A percentile compares a stretch with the other conserved stretches of the same genome.
phyloP scores from a whole-genome alignment of 768 basidiomycete genomes.

The Lentinula detonsa region DNA sequence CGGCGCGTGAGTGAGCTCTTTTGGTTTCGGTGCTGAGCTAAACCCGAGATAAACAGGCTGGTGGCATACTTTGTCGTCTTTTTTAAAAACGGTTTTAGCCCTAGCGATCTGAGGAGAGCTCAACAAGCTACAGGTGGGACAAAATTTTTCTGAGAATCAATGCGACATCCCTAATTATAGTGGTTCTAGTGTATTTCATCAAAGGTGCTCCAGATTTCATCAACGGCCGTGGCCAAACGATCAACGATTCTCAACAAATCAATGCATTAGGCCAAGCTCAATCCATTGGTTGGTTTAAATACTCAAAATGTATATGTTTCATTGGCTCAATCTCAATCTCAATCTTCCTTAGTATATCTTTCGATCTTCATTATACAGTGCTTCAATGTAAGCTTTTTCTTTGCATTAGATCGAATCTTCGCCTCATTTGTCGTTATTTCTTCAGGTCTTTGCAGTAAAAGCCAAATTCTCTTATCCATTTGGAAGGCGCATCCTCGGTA shows the following conservation, averaged over 20 bases:
- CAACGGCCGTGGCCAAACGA: conserved; percentile 42
- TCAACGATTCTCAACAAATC: conserved; percentile 43
- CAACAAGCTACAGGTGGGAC: conserved; percentile 22
- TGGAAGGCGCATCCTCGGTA: conserved; percentile 46
- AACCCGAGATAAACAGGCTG: conserved; percentile 28
- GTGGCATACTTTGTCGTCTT: conserved; percentile 65
- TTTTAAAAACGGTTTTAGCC: conserved; percentile 55
- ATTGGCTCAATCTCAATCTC: background rate
- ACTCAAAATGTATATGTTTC: background rate
- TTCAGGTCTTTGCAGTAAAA: conserved; percentile 61
- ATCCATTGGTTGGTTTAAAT: conserved; percentile 39
- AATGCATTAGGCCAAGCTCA: conserved; percentile 57
- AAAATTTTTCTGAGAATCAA: background rate
- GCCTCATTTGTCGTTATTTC: background rate
- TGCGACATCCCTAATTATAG: background rate
- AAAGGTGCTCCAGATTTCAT: conserved; percentile 47
- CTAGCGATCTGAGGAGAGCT: conserved; percentile 44
- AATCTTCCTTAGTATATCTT: conserved; percentile 39
- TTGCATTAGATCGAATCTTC: background rate
- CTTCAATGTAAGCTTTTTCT: conserved; percentile 44
- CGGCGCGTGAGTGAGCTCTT: conserved; percentile 36
- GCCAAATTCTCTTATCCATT: conserved; percentile 61
- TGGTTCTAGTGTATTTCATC: conserved; percentile 36
- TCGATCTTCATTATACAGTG: conserved; percentile 64
- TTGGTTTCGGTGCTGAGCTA: background rate